Evolutionary conservation across 345 rosid genomes (phyloP).

Genomic region (Xanthoceras sorbifolium): DNA sequence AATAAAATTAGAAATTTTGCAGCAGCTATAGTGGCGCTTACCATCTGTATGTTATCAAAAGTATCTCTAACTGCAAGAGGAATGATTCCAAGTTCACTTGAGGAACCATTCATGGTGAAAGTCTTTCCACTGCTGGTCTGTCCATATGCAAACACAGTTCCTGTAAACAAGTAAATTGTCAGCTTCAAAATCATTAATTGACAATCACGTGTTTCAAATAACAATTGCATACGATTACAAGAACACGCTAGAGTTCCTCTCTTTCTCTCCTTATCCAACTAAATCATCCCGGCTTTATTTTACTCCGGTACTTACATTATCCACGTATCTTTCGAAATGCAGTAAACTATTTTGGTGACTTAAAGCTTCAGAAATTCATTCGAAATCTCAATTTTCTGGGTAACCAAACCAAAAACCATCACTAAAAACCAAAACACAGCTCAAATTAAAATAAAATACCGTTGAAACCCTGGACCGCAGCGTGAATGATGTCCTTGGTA

Average conservation of each 20-base stretch:
- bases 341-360: not conserved
- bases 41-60: slow-evolving; percentile 59
- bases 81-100: slow-evolving; percentile 73
- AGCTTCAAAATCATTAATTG: not conserved
- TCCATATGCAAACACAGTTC: slow-evolving; percentile 96
- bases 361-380: not conserved
- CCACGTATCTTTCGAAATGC: too few species aligned
- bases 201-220: not conserved
- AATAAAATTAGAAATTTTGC: not conserved
- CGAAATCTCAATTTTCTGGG: not conserved
- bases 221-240: not conserved
- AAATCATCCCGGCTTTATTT: too few species aligned
- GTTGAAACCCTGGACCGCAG: slow-evolving; percentile 85
- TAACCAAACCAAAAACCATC: not conserved
- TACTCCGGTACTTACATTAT: too few species aligned
- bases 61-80: slow-evolving; percentile 73
- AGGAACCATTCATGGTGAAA: slow-evolving; percentile 93
- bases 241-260: not conserved
- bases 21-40: slow-evolving; percentile 17
- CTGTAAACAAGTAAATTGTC: slow-evolving; percentile 26
- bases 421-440: not conserved
- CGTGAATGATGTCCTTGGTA: slow-evolving; percentile 71
- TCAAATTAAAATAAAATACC: slow-evolving; percentile 40
- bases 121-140: slow-evolving; percentile 99
- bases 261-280: too few species aligned